These are phyloP conservation scores for Lathyrus tuberosus DNA, from an alignment of 306 rosid genomes.

Conservation along the genomic window DNA sequence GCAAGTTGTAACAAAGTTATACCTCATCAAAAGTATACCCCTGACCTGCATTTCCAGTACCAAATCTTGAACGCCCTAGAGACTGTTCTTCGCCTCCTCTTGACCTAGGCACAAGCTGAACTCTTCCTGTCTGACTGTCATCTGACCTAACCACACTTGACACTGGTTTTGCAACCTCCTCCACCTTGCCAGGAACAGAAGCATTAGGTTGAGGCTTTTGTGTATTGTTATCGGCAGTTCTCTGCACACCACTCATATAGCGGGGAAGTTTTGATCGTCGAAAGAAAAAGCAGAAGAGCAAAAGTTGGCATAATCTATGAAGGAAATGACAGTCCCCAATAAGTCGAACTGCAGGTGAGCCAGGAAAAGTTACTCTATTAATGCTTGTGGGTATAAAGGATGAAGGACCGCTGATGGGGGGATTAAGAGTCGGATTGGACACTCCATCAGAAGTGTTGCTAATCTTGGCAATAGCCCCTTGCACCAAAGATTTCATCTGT, in stretches of 20 bases:
- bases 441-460: slow-evolving; percentile 83
- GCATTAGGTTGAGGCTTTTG: slow-evolving; percentile 69
- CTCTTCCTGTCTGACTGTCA: slow-evolving; percentile 69
- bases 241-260: slow-evolving; percentile 53
- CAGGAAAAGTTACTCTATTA: slow-evolving; percentile 93
- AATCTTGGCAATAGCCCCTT: slow-evolving; percentile 92
- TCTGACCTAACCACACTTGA: slow-evolving; percentile 63
- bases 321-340: slow-evolving; percentile 98
- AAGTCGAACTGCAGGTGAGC: slow-evolving; percentile 96
- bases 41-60: slow-evolving; percentile 96
- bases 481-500: slow-evolving; percentile 97
- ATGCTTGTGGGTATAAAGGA: slow-evolving; percentile 92
- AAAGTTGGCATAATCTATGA: slow-evolving; percentile 87
- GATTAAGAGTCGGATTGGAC: slow-evolving; percentile 73
- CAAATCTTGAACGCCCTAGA: slow-evolving; percentile 72
- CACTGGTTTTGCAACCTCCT: slow-evolving; percentile 66
- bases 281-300: slow-evolving; percentile 95
- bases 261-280: slow-evolving; percentile 80
- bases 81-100: slow-evolving; percentile 83
- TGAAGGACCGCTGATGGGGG: slow-evolving; percentile 74
- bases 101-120: slow-evolving; percentile 61
- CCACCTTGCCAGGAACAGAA: slow-evolving; percentile 72
- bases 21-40: slow-evolving; percentile 98
- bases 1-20: slow-evolving; percentile 14
- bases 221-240: slow-evolving; percentile 64